Percentiles rank a stretch among this genome's conserved stretches.
Conservation (phyloP, 208 protist genomes). For the Trypanosoma grayi region DNA sequence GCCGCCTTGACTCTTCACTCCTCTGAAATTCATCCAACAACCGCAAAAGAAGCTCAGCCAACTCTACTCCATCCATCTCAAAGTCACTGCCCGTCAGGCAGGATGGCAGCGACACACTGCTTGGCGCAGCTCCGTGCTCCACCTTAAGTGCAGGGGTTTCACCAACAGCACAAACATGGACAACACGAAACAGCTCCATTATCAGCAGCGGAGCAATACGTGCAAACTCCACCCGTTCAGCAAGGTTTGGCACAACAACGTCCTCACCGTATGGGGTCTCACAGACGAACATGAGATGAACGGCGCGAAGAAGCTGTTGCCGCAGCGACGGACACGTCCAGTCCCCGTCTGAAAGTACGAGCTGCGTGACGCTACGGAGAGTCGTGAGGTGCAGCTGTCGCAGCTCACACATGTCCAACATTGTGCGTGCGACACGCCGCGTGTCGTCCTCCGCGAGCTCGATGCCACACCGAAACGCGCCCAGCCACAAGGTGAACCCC, state of each 20-base stretch:
- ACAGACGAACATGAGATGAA: slow-evolving; percentile 5
- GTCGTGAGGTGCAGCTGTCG: neutral
- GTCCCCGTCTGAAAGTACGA: neutral
- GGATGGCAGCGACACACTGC: too few species aligned
- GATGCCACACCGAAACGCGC: slow-evolving; percentile 10
- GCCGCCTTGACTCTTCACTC: neutral
- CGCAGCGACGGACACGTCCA: neutral
- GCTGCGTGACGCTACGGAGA: neutral
- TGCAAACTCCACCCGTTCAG: neutral
- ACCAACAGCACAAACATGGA: neutral
- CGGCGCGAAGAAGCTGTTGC: slow-evolving; percentile 2
- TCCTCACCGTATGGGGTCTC: neutral
- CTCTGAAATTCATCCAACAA: slow-evolving; percentile 8
- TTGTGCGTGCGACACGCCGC: too few species aligned
- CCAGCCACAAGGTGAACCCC: slow-evolving; percentile 18
- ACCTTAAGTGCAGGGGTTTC: neutral
- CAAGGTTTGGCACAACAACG: neutral
- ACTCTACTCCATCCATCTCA: slow-evolving; percentile 8
- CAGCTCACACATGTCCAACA: slow-evolving; percentile 1
- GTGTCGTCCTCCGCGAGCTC: neutral
- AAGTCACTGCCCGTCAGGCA: too few species aligned
- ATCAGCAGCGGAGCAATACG: slow-evolving; percentile 9
- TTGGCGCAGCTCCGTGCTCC: too few species aligned
- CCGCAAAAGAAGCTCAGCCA: neutral
- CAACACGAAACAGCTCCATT: slow-evolving; percentile 10